These are phyloP conservation scores for Hyphodiscus hymeniophilus DNA, from an alignment of 495 filamentous ascomycete genomes.

Conservation along the genomic window DNA sequence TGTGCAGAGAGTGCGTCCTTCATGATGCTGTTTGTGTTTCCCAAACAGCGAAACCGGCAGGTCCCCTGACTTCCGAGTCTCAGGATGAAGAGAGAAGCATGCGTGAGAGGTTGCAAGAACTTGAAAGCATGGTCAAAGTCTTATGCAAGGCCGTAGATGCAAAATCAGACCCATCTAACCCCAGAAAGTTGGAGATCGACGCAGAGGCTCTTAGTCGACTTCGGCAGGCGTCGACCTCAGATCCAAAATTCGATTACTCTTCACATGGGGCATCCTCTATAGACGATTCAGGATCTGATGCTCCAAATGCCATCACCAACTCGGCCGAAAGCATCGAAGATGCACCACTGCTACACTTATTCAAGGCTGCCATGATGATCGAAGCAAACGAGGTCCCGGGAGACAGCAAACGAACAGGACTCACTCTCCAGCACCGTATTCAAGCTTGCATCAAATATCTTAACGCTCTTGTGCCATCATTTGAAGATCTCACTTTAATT, in stretches of 20 bases:
- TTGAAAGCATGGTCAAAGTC: slow-evolving; percentile 5
- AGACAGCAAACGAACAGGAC: slow-evolving; percentile 17
- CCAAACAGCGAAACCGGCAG: neutral
- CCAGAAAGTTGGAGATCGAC: neutral
- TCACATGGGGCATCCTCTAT: neutral
- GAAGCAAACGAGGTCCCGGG: slow-evolving; percentile 6
- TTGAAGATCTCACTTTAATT: slow-evolving; percentile 24
- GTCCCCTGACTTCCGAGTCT: neutral
- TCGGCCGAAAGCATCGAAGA: slow-evolving; percentile 25
- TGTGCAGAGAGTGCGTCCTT: slow-evolving; percentile 5
- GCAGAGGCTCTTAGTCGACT: slow-evolving; percentile 7
- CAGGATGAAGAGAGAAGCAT: neutral
- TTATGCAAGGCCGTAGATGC: slow-evolving; percentile 7
- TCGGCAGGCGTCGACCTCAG: neutral
- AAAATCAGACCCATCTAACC: neutral
- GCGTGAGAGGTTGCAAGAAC: slow-evolving; percentile 2
- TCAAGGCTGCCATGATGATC: slow-evolving; percentile 34
- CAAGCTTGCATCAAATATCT: slow-evolving; percentile 16
- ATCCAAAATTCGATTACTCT: neutral
- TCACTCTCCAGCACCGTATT: slow-evolving; percentile 25
- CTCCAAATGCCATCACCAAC: too few relatives aligned
- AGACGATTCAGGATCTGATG: neutral
- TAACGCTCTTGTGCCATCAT: slow-evolving; percentile 28
- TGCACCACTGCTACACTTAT: slow-evolving; percentile 34
- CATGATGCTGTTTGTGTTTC: slow-evolving; percentile 7